Percentiles rank a stretch among this genome's conserved stretches.
Conservation (phyloP, 768 basidiomycete genomes). For the Amanita polypyramis region DNA sequence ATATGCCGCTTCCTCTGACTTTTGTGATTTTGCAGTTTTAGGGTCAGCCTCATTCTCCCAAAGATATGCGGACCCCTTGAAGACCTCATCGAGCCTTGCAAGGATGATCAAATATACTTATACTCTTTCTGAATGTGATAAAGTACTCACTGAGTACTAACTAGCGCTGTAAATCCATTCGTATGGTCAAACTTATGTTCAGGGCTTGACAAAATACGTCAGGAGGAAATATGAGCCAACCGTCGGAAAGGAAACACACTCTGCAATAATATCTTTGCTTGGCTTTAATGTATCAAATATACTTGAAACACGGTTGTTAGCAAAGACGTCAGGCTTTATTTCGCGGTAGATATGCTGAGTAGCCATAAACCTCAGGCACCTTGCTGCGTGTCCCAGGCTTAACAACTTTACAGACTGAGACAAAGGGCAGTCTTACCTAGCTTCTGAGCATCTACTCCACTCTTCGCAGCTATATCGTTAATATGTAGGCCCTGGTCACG, state of each 20-base stretch:
- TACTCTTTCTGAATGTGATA: background rate
- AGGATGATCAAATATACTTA: background rate
- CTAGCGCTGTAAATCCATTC: slow-evolving; percentile 17
- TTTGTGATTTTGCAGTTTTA: slow-evolving; percentile 10
- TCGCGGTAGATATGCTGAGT: slow-evolving; percentile 17
- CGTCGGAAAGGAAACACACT: background rate
- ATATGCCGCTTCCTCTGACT: slow-evolving; percentile 12
- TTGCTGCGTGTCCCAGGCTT: slow-evolving; percentile 7
- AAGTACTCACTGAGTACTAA: slow-evolving; percentile 13
- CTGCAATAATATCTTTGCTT: background rate
- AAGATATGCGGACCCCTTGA: slow-evolving; percentile 17
- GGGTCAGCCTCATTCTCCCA: slow-evolving; percentile 19
- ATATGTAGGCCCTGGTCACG: slow-evolving; percentile 23
- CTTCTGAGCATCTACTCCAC: slow-evolving; percentile 21
- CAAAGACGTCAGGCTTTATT: slow-evolving; percentile 16
- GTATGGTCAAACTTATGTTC: slow-evolving; percentile 18
- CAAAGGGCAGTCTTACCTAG: slow-evolving; percentile 8
- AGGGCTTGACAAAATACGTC: slow-evolving; percentile 11
- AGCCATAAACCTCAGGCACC: slow-evolving; percentile 16
- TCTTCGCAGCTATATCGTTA: slow-evolving; percentile 24
- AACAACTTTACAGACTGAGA: background rate
- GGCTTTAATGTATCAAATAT: slow-evolving; percentile 8
- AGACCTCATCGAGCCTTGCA: slow-evolving; percentile 15
- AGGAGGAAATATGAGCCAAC: background rate
- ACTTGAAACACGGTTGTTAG: slow-evolving; percentile 16